Evolutionary conservation across 139 green algal species (phyloP).

Genomic region (Tetraselmis chui): DNA sequence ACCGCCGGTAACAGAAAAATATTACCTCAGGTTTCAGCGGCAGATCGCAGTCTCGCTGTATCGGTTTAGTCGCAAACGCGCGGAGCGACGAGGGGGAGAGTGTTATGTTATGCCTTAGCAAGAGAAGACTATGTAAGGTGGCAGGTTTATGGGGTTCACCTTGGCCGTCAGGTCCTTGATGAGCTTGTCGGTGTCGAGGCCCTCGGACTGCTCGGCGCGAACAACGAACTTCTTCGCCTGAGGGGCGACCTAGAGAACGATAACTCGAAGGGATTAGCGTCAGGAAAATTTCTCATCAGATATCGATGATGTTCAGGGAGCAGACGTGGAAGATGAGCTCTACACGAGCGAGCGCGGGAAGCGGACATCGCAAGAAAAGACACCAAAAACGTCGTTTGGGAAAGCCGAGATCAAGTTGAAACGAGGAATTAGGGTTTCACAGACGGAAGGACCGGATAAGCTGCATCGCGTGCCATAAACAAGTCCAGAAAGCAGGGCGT

Average conservation of each 20-base stretch:
- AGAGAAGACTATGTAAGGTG: neutral
- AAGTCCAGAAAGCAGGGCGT: no score
- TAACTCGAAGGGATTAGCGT: no score
- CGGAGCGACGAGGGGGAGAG: neutral
- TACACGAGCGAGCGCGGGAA: neutral
- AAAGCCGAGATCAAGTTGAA: no score
- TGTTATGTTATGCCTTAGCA: neutral
- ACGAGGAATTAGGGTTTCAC: no score
- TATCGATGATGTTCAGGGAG: neutral
- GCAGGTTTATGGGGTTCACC: slow-evolving; percentile 22
- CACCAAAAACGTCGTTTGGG: neutral
- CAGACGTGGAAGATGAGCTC: neutral
- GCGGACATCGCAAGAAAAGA: neutral
- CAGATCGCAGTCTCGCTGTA: neutral
- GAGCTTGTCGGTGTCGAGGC: slow-evolving; percentile 43
- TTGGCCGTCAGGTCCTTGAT: slow-evolving; percentile 72
- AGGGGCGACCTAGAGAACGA: neutral
- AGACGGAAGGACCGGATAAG: no score
- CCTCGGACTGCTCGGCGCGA: slow-evolving; percentile 8
- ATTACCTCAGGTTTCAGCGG: neutral
- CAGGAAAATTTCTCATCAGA: neutral
- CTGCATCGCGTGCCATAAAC: no score
- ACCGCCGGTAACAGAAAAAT: neutral
- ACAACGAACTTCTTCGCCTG: slow-evolving; percentile 5
- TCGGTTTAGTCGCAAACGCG: neutral